Base-by-base conservation (phyloP, 169 alveolate genomes). In the Eimeria brunetti region DNA sequence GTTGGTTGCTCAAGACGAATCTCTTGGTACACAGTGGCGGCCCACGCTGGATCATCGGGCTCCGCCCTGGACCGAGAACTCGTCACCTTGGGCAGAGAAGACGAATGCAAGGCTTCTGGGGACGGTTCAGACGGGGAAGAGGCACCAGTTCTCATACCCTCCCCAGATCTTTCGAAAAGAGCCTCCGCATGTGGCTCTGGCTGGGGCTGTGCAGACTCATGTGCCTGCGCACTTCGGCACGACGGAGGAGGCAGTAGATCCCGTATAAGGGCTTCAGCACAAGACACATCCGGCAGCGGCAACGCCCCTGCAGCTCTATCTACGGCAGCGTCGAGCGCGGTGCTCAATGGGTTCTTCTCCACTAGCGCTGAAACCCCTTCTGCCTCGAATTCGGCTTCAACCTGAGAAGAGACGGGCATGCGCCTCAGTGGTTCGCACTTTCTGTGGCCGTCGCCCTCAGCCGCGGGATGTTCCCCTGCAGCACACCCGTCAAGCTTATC, bases 241-340 rank as follows among this genome's bases (percentile, higher is more conserved):
- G 78, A 84, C 7, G 78, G 30, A 60, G 60, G 12, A 24, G 91
- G 78, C 91, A 60, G 91, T 14, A 85, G 38, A 20, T 85, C 78
- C 49, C 78, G 46, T 27, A 85, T 85, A 9, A 85, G 78, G 53
- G 91, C 80, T 60, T 85, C 78, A 12, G 91, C 91, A 46, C 51
- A 58, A 33, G 78, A 53, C n/a, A 85, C 16, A 33, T 58, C 91
- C 46, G 91, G 78, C 80, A 85, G n/a, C 36, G 91, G 80, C 69
- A 58, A 51, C 60, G 60, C 60, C 49, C 91, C 91, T 60, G 91
- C 91, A 14, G 91, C 91, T 46, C 91, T 85, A 36, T 85, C 80
- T 30, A 81, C 67, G 41, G 89, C 89, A 33, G 89, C 89, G 30
- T 46, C 71, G 46, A 81, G 56, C 24, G 73, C 44, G 12, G 91